Base-by-base conservation (phyloP, 2,329 filamentous ascomycete genomes). In the Aspergillus sp. region DNA sequence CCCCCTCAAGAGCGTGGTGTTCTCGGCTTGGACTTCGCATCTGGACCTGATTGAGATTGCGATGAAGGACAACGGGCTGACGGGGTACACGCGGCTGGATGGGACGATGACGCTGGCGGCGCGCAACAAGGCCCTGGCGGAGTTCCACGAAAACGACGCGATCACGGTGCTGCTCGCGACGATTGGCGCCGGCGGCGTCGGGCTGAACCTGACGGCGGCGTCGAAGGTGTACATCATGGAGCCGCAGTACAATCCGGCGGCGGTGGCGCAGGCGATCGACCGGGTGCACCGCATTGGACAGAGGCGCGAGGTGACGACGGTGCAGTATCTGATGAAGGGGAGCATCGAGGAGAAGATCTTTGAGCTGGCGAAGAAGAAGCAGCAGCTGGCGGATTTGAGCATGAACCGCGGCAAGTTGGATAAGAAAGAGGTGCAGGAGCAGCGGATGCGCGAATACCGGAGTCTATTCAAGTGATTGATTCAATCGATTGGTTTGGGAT, bases 341-440 rank as follows among this genome's bases (percentile, higher is more conserved):
- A 96, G 90, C 65, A 96, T 99, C 54, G 94, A 99, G 71, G 90
- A 96, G 75, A 93, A 91, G 76, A 96, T 99, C 82, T 77, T 95
- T 2, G 81, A 88, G 63, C 76, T 99, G 57, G 93, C 97, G 71
- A 85, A 89, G 53, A 95, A 94, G 81, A 99, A 99, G 81, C 89
- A 88, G 75, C 88, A 91, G 70, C 76, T 99, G 47, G 94, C 94
- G 0, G 91, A 89, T 66, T 78, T 97, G 60, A 93, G 89, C 67
- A 87, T 95, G 87, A 88, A 89, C 58, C 80, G 82, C 68, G 81
- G 65, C 72, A 87, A 76, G 75, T 54, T 75, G 69, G 80, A 79
- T 52, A 84, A 83, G 69, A 74, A 75, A 4, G 84, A 89, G 67
- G 78, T 82, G 42, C 84, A 86, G 5, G 84, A 84, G 73, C 80